phyloP scores from a whole-genome alignment of 805 yeast genomes.

The Candida cerambycidarum region DNA sequence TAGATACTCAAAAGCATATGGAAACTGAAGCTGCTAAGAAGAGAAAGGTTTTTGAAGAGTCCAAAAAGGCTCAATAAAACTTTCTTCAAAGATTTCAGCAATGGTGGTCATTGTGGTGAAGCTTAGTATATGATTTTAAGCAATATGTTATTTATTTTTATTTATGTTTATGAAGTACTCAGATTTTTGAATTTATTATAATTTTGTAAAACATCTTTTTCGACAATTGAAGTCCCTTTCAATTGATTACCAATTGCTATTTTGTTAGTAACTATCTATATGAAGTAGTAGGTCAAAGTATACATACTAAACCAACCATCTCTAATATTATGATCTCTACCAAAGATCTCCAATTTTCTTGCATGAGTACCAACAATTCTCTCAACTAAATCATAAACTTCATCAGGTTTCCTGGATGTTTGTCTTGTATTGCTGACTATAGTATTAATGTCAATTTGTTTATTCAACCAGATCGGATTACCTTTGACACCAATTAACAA shows the following conservation, averaged over 20 bases:
- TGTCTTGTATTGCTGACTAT: slow-evolving; percentile 84
- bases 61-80: background rate
- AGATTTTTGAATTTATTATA: slow-evolving; percentile 26
- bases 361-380: slow-evolving; percentile 75
- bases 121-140: background rate
- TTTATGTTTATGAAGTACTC: slow-evolving; percentile 3
- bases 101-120: too few relatives aligned
- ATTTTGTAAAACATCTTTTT: slow-evolving; percentile 51
- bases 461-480: slow-evolving; percentile 66
- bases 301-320: slow-evolving; percentile 76
- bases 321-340: slow-evolving; percentile 79
- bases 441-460: slow-evolving; percentile 68
- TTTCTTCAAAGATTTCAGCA: too few relatives aligned
- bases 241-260: slow-evolving; percentile 75
- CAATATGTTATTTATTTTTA: slow-evolving; percentile 2
- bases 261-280: slow-evolving; percentile 13
- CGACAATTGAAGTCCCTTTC: slow-evolving; percentile 56
- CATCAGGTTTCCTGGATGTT: slow-evolving; percentile 90
- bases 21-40: slow-evolving; percentile 42
- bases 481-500: slow-evolving; percentile 85
- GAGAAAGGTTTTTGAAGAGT: slow-evolving; percentile 9
- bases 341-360: slow-evolving; percentile 84
- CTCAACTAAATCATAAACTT: slow-evolving; percentile 79
- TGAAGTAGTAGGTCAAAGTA: background rate
- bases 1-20: slow-evolving; percentile 50